Evolutionary conservation across 2,329 filamentous ascomycete species (phyloP), one percentile per base, ranked within the genome.

Genomic region (Aspergillus terreus): DNA sequence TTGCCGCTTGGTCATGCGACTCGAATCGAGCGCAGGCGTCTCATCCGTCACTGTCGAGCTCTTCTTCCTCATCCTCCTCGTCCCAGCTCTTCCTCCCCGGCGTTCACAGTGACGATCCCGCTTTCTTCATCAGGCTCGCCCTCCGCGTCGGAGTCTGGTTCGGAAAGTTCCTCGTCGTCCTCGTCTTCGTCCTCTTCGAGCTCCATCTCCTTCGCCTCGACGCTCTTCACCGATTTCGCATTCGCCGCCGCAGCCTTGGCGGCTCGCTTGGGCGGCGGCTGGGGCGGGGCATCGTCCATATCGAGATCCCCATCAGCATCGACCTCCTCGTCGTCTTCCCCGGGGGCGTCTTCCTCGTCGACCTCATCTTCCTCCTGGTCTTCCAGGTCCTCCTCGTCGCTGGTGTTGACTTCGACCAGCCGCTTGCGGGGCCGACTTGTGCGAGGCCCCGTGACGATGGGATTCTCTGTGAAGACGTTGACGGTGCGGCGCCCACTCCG

Each of bases 1-100:
- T 70, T 90, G 86, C 46, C 86, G 76, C 61, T 85, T 83, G 14
- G 86, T 90, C 69, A 88, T 75, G 63, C 84, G 86, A 66, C 74
- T 83, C 21, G 83, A 69, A 63, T 88, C 84, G 3, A 73, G 75
- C 42, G 71, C 74, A 21, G 78, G 75, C 4, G 69, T 76, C 36
- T 59, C 60, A 46, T 66, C 68, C 68, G 59, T 74, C 66, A 52
- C 69, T 67, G 21, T 77, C 76, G 35, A 74, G 66, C n/a, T 72
- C 63, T 45, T 71, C 72, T 17, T 74, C 72, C 23, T 70, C 70
- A 38, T 71, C 72, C 17, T 70, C 70, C 27, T 72, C 71, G 43
- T 73, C 71, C 71, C 12, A 69, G 58, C 7, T 74, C 70, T 21
- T 67, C 70, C 30, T 64, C 63, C 17, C 58, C 68, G 32, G 59